phyloP scores from a whole-genome alignment of 352 stramenopile species.

The Aphanomyces cochlioides region DNA sequence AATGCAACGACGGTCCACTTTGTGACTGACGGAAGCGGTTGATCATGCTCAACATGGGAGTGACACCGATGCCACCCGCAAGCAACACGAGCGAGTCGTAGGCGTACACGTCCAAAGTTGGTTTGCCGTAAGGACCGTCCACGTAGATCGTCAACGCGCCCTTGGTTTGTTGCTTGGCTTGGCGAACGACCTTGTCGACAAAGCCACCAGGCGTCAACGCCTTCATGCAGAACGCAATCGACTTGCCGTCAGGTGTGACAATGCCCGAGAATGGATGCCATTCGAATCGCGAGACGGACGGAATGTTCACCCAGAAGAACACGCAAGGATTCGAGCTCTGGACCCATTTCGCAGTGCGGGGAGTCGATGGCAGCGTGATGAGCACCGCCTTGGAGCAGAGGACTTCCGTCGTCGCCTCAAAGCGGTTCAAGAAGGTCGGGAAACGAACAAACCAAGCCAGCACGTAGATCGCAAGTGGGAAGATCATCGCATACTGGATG shows the following conservation, averaged over 20 bases:
- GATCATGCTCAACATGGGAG: slow-evolving; percentile 64
- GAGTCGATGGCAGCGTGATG: slow-evolving; percentile 48
- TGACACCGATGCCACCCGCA: slow-evolving; percentile 71
- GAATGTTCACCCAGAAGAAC: slow-evolving; percentile 74
- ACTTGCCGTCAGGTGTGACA: slow-evolving; percentile 61
- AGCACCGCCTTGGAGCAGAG: slow-evolving; percentile 39
- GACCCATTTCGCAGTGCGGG: slow-evolving; percentile 58
- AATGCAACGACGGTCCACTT: not conserved
- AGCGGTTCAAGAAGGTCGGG: not conserved
- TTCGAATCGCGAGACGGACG: slow-evolving; percentile 53
- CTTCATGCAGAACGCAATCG: slow-evolving; percentile 70
- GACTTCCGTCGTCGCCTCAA: not conserved
- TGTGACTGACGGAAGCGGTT: slow-evolving; percentile 46
- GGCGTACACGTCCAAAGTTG: slow-evolving; percentile 54
- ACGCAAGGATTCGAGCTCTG: slow-evolving; percentile 49
- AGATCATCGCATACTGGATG: slow-evolving; percentile 45
- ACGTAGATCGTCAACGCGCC: slow-evolving; percentile 41
- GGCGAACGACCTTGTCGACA: slow-evolving; percentile 41
- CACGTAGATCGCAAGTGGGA: slow-evolving; percentile 60
- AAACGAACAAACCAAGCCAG: slow-evolving; percentile 30
- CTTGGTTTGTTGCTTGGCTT: slow-evolving; percentile 5
- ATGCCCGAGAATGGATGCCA: slow-evolving; percentile 83
- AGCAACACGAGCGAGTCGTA: slow-evolving; percentile 68
- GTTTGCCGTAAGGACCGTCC: slow-evolving; percentile 62
- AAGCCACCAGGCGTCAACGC: slow-evolving; percentile 51